Evolutionary conservation across 495 filamentous ascomycete genomes (phyloP), one percentile per base, ranked within the genome.

Genomic region (Penicillium roqueforti): DNA sequence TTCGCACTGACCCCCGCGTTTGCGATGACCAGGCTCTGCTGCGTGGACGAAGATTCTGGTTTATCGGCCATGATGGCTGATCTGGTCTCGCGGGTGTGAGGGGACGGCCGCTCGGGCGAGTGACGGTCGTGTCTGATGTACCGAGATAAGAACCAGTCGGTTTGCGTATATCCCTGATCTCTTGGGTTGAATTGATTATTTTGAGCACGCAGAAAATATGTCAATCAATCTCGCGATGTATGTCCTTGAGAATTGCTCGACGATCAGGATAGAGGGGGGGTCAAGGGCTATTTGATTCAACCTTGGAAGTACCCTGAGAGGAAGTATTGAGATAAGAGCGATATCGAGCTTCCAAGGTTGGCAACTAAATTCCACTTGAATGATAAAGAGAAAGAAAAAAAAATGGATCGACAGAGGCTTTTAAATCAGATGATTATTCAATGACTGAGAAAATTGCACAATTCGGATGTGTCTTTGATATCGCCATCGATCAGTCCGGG

Each of bases 1-100:
- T 67, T 63, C 6, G 38, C 49, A 43, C 39, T 36, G 29, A 29
- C 38, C 32, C 57, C 52, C 23, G 19, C 39, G 13, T 28, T 36
- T 29, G 38, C 5, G 7, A 42, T 6, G 18, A 16, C 19, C 11
- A 25, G n/a, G 23, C 14, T 36, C 29, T 25, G 48, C 13, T 20
- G 38, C 0, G 9, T 19, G 11, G 29, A 9, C 3, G 28, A 16
- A 0, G 11, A 14, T 13, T 37, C 20, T 11, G 28, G 26, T 25
- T 14, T 44, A 18, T 44, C 39, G 14, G 50, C n/a, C 50, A 52
- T 52, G 28, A 14, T 41, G 28, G 26, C 13, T 28, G 36, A 31
- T 50, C 11, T 4, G 47, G 16, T 20, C 3, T 47, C 8, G 28
- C 14, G 34, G 7, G 32, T 34, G 28, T 10, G 38, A 13, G 36